Conservation (phyloP, 768 basidiomycete genomes). For the Lactifluus piperatus region DNA sequence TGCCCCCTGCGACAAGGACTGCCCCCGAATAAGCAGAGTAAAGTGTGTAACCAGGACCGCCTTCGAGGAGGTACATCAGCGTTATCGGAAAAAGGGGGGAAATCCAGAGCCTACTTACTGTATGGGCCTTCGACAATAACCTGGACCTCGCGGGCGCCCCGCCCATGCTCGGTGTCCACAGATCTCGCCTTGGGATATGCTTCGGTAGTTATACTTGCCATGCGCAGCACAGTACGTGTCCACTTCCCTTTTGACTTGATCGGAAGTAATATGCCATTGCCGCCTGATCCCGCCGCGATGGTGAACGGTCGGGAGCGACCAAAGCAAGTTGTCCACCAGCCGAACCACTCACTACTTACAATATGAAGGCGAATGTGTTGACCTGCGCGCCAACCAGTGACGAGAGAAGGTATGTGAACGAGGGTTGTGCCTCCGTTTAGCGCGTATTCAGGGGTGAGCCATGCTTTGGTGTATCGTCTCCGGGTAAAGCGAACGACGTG, state of each 20-base stretch:
- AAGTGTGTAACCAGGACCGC: conserved; percentile 39
- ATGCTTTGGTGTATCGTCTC: conserved; percentile 37
- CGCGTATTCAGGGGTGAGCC: conserved; percentile 37
- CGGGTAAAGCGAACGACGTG: conserved; percentile 38
- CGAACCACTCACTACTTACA: conserved; percentile 32
- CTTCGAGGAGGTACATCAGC: conserved; percentile 23
- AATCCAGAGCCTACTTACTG: conserved; percentile 26
- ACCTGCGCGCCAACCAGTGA: conserved; percentile 48
- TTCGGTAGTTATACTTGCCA: conserved; percentile 32
- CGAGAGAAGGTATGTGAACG: conserved; percentile 37
- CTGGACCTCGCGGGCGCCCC: conserved; percentile 23
- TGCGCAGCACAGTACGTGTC: conserved; percentile 36
- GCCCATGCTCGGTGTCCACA: conserved; percentile 4
- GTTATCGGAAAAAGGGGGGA: not conserved
- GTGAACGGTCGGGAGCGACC: conserved; percentile 31
- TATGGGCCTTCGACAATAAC: conserved; percentile 50
- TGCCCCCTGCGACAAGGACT: conserved; percentile 50
- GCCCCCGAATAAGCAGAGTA: conserved; percentile 43
- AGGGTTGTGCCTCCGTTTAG: conserved; percentile 35
- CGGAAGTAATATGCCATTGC: conserved; percentile 40
- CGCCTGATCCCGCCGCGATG: conserved; percentile 36
- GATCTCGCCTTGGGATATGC: conserved; percentile 22
- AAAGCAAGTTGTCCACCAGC: conserved; percentile 24
- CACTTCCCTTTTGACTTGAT: conserved; percentile 44
- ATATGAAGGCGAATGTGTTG: conserved; percentile 51